A percentile compares a stretch with the other conserved stretches of the same genome.
Conservation (phyloP, 2,329 filamentous ascomycete genomes). For the Penicillium paneum region DNA sequence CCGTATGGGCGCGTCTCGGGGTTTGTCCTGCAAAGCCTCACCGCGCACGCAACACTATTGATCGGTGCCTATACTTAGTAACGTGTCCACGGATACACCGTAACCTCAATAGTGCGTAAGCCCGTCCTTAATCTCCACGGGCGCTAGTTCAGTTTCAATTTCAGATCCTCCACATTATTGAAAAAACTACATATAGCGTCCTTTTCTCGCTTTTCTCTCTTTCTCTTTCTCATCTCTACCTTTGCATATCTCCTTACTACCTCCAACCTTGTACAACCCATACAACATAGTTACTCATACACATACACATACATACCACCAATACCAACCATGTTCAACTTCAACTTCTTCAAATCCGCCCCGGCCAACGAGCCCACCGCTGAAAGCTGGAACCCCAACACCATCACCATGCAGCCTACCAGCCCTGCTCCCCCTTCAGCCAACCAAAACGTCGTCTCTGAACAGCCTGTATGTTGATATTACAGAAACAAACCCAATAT, state of each 20-base stretch:
- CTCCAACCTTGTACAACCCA: not conserved
- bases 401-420: conserved; percentile 33
- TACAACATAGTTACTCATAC: not conserved
- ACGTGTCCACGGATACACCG: not conserved
- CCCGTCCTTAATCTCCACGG: not conserved
- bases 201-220: not conserved
- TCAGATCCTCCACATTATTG: conserved; percentile 19
- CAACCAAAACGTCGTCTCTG: conserved; percentile 26
- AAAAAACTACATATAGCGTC: conserved; percentile 8
- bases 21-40: conserved; percentile 2
- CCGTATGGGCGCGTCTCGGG: too few relatives aligned
- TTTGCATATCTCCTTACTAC: not conserved
- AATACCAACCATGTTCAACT: conserved; percentile 24
- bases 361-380: conserved; percentile 22
- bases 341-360: conserved; percentile 34
- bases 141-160: conserved; percentile 8
- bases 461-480: conserved; percentile 29
- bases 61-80: conserved; percentile 19
- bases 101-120: not conserved
- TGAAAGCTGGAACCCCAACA: conserved; percentile 32
- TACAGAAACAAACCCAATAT: not conserved
- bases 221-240: not conserved
- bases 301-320: not conserved
- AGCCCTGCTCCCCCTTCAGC: conserved; percentile 29
- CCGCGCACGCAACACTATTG: conserved; percentile 22